These are phyloP conservation scores for Leucogyrophana mollusca DNA, from an alignment of 768 basidiomycete species.

Conservation along the genomic window DNA sequence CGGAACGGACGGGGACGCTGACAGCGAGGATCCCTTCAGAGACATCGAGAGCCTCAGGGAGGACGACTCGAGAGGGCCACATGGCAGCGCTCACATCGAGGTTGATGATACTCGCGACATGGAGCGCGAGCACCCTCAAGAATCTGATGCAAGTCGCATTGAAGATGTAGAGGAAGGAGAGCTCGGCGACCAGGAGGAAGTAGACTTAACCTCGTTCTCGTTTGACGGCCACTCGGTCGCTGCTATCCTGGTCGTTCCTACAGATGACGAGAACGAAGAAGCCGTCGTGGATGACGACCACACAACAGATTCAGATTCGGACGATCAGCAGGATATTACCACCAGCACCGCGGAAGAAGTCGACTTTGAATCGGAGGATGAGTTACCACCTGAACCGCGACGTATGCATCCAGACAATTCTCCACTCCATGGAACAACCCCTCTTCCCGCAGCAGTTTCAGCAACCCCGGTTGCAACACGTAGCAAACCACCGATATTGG, in stretches of 20 bases:
- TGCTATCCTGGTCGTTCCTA: slow-evolving; percentile 49
- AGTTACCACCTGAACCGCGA: slow-evolving; percentile 13
- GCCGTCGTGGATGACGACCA: slow-evolving; percentile 38
- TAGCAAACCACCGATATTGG: slow-evolving; percentile 9
- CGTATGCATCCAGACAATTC: background rate
- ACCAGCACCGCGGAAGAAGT: slow-evolving; percentile 8
- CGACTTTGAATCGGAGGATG: slow-evolving; percentile 38
- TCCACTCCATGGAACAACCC: slow-evolving; percentile 2
- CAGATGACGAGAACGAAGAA: slow-evolving; percentile 18
- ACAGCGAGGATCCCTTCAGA: slow-evolving; percentile 87
- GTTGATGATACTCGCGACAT: slow-evolving; percentile 9
- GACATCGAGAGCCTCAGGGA: slow-evolving; percentile 87
- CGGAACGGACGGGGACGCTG: slow-evolving; percentile 38
- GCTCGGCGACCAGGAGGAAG: slow-evolving; percentile 62
- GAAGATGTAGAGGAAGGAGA: slow-evolving; percentile 46
- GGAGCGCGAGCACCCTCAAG: slow-evolving; percentile 14
- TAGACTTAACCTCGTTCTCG: slow-evolving; percentile 68
- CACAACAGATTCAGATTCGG: slow-evolving; percentile 40
- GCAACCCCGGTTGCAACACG: slow-evolving; percentile 19
- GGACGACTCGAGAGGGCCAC: slow-evolving; percentile 39
- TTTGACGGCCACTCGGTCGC: slow-evolving; percentile 62
- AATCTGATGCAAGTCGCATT: slow-evolving; percentile 34
- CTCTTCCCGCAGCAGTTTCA: slow-evolving; percentile 2
- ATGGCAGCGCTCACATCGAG: slow-evolving; percentile 1
- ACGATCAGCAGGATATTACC: slow-evolving; percentile 18